Evolutionary conservation across 2,329 filamentous ascomycete species (phyloP), one percentile per base, ranked within the genome.

Genomic region (Fusarium sp.): DNA sequence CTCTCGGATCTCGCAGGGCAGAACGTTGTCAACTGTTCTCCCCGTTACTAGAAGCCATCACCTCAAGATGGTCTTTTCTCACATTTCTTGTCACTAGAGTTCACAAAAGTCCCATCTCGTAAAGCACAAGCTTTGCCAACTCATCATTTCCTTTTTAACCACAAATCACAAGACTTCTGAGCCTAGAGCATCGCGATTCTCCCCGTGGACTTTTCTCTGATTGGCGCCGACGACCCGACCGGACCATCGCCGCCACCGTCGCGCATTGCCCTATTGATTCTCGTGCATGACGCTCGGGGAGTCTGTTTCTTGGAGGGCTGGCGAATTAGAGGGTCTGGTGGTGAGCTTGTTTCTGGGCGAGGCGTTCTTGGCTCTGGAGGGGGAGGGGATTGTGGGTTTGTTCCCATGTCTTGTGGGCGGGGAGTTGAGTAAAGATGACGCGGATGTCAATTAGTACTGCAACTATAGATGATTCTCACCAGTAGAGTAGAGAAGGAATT

Each of bases 211-310:
- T 56, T 7, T 42, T 3, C 19, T 16, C 51, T 51, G 67, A 70
- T 70, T 68, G 67, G 67, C 55, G 67, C 67, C 67, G 67, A 70
- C 67, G 67, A 70, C 67, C 67, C 67, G 67, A 71, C 55, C 67
- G 67, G 67, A 43, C 45, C 58, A 64, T 70, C 67, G 67, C 67
- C 67, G 58, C 67, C 60, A 59, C 50, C 52, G 67, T 68, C 45
- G 45, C n/a, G 45, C 67, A 67, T 72, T 73, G 31, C 71, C 67
- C 14, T 58, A 56, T 74, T 63, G 50, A 69, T 65, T 52, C 42
- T 46, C 57, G 39, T 69, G 71, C 71, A 72, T 73, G 67, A 63
- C 48, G 56, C 54, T 58, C 58, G 69, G 58, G 53, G 62, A 62
- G 61, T 63, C 62, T 48, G 49, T 54, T 65, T 52, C 56, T 59